Base-by-base conservation (phyloP, 441 rosid genomes). In the Brassica hybrid region DNA sequence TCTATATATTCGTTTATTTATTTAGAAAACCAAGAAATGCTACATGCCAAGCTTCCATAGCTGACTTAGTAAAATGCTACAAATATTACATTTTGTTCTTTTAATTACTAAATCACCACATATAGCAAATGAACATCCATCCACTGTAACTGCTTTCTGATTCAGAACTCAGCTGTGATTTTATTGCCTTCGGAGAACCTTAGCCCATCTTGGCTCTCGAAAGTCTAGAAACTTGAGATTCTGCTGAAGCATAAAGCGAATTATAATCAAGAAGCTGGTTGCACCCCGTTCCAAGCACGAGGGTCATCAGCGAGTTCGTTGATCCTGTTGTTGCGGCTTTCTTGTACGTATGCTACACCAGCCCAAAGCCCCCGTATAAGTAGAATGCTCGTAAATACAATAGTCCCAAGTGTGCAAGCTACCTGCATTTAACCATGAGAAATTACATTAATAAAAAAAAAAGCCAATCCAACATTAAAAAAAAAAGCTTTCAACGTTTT, bases 331-430 rank as follows among this genome's bases (percentile, higher is more conserved):
- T 73, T 73, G 48, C 87, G 93, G 82, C 74, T 83, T 67, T 92
- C 97, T 83, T 91, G 98, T 48, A 91, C 34, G 83, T 88, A 92
- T 13, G 88, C 73, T 67, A 92, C 81, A 38, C 88, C 94, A 0
- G 88, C 72, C 98, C 97, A 92, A 58, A 90, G 82, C 27, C 93
- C 94, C 2, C 97, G 93, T 75, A 91, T 85, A 50, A 94, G 84
- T 77, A 94, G 85, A 79, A 94, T 90, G 90, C 97, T 94, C 17
- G 84, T 88, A 69, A 92, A 91, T 74, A 94, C 98, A 27, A 85
- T 79, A 34, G 88, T 92, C 71, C 94, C 98, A 64, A 94, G 92
- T 58, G 97, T 91, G 85, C 97, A 94, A 75, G 92, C 86, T 75
- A 94, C 98, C 98, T 94, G 65, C 59, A 60, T 58, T 41, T 4